Base-by-base conservation (phyloP, 352 stramenopile genomes). In the Pythium insidiosum region DNA sequence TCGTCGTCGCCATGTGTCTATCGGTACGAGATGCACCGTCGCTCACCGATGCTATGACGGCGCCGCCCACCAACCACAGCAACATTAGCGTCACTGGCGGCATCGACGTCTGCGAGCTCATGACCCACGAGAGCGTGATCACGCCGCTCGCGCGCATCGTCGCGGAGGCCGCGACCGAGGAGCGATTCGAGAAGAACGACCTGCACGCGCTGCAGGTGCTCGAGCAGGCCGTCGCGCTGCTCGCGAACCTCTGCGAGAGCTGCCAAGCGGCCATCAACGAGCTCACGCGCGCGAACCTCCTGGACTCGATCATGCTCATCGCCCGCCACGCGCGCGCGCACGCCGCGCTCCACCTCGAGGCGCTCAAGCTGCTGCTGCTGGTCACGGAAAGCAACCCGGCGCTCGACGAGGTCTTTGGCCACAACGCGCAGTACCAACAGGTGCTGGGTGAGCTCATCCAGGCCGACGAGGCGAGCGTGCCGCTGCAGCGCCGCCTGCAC, bases 81-180 rank as follows among this genome's bases (percentile, higher is more conserved):
- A 94, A 94, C 57, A 88, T 94, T 40, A 92, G 77, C 49, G 75
- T 91, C n/a, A 87, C 80, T 0, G 82, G 82, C 37, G 82, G 82
- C 28, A 60, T 88, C 29, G 79, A 90, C 56, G 64, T 87, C 16
- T 94, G 75, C 40, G 82, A 94, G 63, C 50, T 71, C 34, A 84
- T 94, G 71, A 89, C 70, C 23, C 51, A 47, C 15, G 66, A 85
- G 43, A 86, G 86, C 38, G 73, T 88, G 16, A 63, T 91, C 40
- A 86, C 78, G 49, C 81, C 81, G 23, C 53, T 88, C 26, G 66
- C 87, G 13, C 85, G 81, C 35, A 60, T 94, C 40, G 73, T 92
- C 35, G 40, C 62, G 2, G 72, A 88, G 44, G 71, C 63, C 39
- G 66, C 73, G 12, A 78, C 65, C 18, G 61, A 67, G 25, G 63